Conservation (phyloP, 2,329 filamentous ascomycete genomes). For the Epichloe festucae region DNA sequence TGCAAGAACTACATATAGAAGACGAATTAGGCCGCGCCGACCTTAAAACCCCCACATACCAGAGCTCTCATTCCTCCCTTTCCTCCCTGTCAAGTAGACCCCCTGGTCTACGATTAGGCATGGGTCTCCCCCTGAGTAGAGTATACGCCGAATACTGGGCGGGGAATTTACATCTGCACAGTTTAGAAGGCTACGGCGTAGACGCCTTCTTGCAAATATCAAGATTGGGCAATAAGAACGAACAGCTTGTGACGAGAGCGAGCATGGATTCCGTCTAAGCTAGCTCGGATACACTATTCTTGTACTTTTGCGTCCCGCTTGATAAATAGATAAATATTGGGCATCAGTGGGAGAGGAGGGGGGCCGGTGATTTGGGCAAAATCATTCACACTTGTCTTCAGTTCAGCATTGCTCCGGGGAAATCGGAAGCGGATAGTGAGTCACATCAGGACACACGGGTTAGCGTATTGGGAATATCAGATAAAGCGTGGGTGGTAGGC, state of each 20-base stretch:
- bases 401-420: no score
- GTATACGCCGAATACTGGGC: constrained; percentile 99
- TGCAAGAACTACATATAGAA: constrained; percentile 64
- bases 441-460: no score
- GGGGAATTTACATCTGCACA: constrained; percentile 80
- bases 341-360: neutral
- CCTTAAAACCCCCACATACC: constrained; percentile 27
- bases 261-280: constrained; percentile 56
- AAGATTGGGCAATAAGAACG: constrained; percentile 94
- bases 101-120: constrained; percentile 77
- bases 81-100: constrained; percentile 69
- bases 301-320: no score
- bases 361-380: no score
- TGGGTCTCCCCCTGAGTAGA: constrained; percentile 84
- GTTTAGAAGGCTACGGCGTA: constrained; percentile 86
- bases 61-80: constrained; percentile 62
- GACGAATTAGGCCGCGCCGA: constrained; percentile 28
- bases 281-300: no score
- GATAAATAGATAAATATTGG: neutral
- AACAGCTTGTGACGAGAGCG: constrained; percentile 70
- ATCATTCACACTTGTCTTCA: neutral
- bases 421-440: no score
- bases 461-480: no score
- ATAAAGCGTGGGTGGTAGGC: no score
- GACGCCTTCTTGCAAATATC: constrained; percentile 95